Conservation (phyloP, 257 asterid species). For the Solanum clarkiae region DNA sequence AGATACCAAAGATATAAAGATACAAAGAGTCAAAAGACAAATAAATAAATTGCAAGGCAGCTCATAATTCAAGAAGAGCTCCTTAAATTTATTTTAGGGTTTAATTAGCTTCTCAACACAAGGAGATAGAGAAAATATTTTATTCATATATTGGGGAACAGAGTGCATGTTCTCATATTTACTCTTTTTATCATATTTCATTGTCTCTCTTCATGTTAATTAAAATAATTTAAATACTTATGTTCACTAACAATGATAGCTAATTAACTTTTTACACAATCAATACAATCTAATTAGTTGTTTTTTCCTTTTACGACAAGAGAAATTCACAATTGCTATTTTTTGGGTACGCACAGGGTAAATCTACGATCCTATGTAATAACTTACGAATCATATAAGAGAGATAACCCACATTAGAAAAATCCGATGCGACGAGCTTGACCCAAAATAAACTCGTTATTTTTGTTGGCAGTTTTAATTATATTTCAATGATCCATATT, state of each 20-base stretch:
- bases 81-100: conserved; percentile 20
- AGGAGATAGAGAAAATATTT: conserved; percentile 37
- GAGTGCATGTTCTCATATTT: too few relatives aligned
- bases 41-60: conserved; percentile 13
- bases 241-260: neutral
- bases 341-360: too few relatives aligned
- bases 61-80: conserved; percentile 30
- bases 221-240: too few relatives aligned
- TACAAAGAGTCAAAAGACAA: neutral
- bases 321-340: too few relatives aligned
- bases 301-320: neutral
- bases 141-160: conserved; percentile 14
- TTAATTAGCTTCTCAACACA: conserved; percentile 52
- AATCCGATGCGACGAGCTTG: too few relatives aligned
- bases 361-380: too few relatives aligned
- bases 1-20: neutral
- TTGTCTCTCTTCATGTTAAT: too few relatives aligned
- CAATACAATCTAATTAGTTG: neutral
- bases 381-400: too few relatives aligned
- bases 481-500: neutral
- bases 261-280: neutral
- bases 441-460: too few relatives aligned
- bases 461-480: neutral
- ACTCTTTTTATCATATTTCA: too few relatives aligned
- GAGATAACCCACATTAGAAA: too few relatives aligned